Conservation (phyloP, 148 eudicot species). For the Rhododendron williamsianum region DNA sequence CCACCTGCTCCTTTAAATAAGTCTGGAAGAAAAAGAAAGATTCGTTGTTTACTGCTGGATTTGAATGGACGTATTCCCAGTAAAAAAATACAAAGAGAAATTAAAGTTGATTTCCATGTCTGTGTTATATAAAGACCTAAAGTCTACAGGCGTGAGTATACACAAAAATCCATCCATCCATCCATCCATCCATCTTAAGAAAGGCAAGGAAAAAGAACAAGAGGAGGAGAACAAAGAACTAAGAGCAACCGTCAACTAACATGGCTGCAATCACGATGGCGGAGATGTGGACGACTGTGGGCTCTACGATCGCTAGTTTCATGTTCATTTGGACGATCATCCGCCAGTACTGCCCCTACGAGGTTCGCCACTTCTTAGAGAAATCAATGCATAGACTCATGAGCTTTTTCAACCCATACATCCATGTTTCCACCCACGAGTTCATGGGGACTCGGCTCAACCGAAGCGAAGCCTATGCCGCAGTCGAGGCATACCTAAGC, state of each 20-base stretch:
- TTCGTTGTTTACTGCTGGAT: too few relatives aligned
- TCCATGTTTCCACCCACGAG: slow-evolving; percentile 35
- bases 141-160: background rate
- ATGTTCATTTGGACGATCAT: slow-evolving; percentile 47
- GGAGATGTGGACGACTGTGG: slow-evolving; percentile 27
- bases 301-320: slow-evolving; percentile 36
- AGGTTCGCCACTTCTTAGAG: slow-evolving; percentile 24
- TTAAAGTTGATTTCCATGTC: background rate
- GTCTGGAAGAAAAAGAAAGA: too few relatives aligned
- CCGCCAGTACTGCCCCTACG: slow-evolving; percentile 35
- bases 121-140: background rate
- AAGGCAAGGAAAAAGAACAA: background rate
- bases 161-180: background rate
- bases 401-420: slow-evolving; percentile 30
- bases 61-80: too few relatives aligned
- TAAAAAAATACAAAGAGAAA: too few relatives aligned
- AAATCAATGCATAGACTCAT: slow-evolving; percentile 11
- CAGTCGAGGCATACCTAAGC: slow-evolving; percentile 39
- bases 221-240: background rate
- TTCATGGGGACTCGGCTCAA: slow-evolving; percentile 21
- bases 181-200: background rate
- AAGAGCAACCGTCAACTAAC: background rate
- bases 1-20: too few relatives aligned
- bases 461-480: slow-evolving; percentile 31
- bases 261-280: slow-evolving; percentile 17